Base-by-base conservation (phyloP, 129 eudicot genomes). In the Flaveria trinervia region DNA sequence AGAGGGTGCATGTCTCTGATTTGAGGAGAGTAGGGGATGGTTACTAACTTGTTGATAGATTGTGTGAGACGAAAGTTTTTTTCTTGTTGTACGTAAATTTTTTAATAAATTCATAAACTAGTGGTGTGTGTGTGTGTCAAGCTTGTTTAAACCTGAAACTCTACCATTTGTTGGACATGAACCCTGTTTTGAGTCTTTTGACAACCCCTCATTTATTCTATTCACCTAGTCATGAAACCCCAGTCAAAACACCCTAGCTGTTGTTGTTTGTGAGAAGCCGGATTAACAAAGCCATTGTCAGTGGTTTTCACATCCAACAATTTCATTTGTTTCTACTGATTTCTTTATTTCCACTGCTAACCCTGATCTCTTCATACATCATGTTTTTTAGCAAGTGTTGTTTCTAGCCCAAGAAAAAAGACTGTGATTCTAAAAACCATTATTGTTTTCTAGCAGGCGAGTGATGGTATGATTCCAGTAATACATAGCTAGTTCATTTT, bases 11-110 rank as follows among this genome's bases (percentile, higher is more conserved):
- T 39, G 22, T 36, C 52, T 33, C 56, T 54, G 36, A 20, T 72
- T n/a, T 10, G 65, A 51, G 17, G 11, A 72, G 76, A 72, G 17
- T 68, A 73, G 43, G 39, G 77, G 43, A 73, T 9, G 20, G 56
- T 57, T 56, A 73, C 54, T 28, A 43, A 72, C 66, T 55, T 55
- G 55, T 56, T 70, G 59, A 70, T 49, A 7, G 61, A 48, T 48
- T 23, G 44, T 70, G 23, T 70, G 44, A 70, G 8, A 48, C 44
- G 9, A 9, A 51, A 25, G n/a, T 49, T 48, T n/a, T 25, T 25
- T 70, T 70, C 43, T 25, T 70, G 59, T 28, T 48, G 60, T 7
- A 49, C 7, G 12, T 4, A 7, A 3, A 68, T 11, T 23, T 46
- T 46, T 14, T 48, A 49, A 70, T 15, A 14, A 8, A 22, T 5